Evolutionary conservation across 2,329 filamentous ascomycete genomes (phyloP), one percentile per base, ranked within the genome.

Genomic region (Celoporthe dispersa): DNA sequence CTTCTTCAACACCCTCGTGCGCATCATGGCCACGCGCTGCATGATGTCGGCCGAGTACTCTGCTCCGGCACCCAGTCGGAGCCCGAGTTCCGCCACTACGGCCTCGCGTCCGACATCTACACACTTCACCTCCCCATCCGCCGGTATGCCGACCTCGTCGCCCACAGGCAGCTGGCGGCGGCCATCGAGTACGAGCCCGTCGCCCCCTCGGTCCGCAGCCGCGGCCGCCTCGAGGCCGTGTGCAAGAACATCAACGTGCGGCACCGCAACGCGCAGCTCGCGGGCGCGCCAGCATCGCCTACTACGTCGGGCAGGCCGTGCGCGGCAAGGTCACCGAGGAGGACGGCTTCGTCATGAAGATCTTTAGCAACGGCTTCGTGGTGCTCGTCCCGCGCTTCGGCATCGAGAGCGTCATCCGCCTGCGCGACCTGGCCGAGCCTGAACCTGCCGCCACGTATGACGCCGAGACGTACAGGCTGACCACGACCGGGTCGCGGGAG

Each of bases 21-120:
- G 96, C 78, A 97, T 99, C 82, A 92, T 99, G 84, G 96, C 96
- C 12, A 99, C 96, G 11, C 91, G 96, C 31, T 99, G 96, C 87
- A 99, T 99, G 96, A 97, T 97, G 86, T 96, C 94, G 67, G 96
- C 96, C 72, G 96, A 99, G 82, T 99, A 99, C 83, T 99, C 82
- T 96, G 93, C 82, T 93, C 95, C 0, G 96, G 96, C 71, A 94
- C 94, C 8, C 94, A 98, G 79, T 90, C 94, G 0, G 95, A 96
- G 79, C 92, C 94, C 0, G 96, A 98, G 79, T 99, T 97, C 86
- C 90, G 94, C 66, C 97, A 99, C 83, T 99, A 99, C 81, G 96
- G 96, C 75, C 90, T 99, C 48, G 97, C 97, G 0, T 94, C 92
- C 3, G 93, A 97, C 77, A 99, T 99, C 79, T 99, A 99, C 84